Conservation (phyloP, 495 filamentous ascomycete species). For the Hypoxylon rickii region DNA sequence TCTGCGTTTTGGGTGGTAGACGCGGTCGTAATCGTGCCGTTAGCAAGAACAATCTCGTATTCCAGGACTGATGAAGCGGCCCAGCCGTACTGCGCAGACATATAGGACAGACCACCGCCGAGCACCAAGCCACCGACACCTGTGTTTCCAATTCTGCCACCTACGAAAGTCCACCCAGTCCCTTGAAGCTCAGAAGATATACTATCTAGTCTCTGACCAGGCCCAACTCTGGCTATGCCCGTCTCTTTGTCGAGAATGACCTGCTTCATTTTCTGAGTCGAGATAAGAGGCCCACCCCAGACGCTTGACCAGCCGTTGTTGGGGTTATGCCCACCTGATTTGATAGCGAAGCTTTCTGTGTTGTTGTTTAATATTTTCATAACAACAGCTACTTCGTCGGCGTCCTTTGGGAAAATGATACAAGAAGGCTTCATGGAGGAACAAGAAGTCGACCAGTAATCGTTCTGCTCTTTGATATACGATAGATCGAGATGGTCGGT, state of each 20-base stretch:
- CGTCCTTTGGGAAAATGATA: constrained; percentile 49
- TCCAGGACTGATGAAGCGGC: constrained; percentile 58
- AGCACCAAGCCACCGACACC: constrained; percentile 52
- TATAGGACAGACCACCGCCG: constrained; percentile 51
- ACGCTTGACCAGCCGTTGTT: constrained; percentile 59
- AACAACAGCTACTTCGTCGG: constrained; percentile 43
- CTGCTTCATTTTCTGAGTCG: constrained; percentile 50
- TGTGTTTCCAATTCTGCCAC: constrained; percentile 54
- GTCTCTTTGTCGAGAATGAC: constrained; percentile 51
- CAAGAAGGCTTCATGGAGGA: constrained; percentile 51
- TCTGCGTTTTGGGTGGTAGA: constrained; percentile 46
- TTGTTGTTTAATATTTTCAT: constrained; percentile 38
- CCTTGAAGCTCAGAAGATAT: constrained; percentile 54
- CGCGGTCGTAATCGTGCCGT: constrained; percentile 58
- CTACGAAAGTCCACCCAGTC: constrained; percentile 51
- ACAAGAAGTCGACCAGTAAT: constrained; percentile 55
- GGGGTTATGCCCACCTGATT: constrained; percentile 56
- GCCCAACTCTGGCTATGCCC: constrained; percentile 49
- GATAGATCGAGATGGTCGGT: constrained; percentile 32
- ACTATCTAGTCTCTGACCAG: constrained; percentile 54
- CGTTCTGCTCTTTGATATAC: constrained; percentile 45
- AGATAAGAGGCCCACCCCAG: constrained; percentile 56
- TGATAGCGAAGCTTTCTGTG: constrained; percentile 54
- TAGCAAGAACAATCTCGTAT: constrained; percentile 63
- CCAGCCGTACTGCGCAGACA: constrained; percentile 62